Percentiles rank a stretch among this genome's conserved stretches.
Conservation (phyloP, 2,329 filamentous ascomycete genomes). For the Raffaelea arxii region DNA sequence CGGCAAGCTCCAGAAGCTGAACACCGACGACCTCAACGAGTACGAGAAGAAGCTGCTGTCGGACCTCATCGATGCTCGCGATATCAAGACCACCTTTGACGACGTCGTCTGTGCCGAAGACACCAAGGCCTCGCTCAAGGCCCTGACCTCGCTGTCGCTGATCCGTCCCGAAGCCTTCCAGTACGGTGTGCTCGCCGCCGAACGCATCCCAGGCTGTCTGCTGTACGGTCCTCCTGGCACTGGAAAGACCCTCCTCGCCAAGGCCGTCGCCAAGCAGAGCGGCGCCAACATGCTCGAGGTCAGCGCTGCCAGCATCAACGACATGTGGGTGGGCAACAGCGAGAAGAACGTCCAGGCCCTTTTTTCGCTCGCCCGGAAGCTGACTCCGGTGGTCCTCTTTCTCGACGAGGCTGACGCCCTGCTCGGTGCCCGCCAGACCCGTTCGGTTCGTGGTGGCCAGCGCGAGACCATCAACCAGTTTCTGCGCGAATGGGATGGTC, state of each 20-base stretch:
- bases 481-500: conserved; percentile 90
- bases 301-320: conserved; percentile 82
- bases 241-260: conserved; percentile 61
- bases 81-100: conserved; percentile 77
- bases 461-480: conserved; percentile 96
- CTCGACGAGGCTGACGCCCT: conserved; percentile 95
- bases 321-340: conserved; percentile 92
- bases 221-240: conserved; percentile 83
- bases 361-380: conserved; percentile 82
- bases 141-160: conserved; percentile 78
- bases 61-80: conserved; percentile 71
- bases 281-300: conserved; percentile 74
- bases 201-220: conserved; percentile 82
- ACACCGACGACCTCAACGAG: conserved; percentile 37
- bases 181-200: conserved; percentile 84
- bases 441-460: conserved; percentile 58
- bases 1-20: conserved; percentile 2
- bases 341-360: conserved; percentile 94
- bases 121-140: conserved; percentile 79
- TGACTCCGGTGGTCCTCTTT: conserved; percentile 88
- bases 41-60: conserved; percentile 76
- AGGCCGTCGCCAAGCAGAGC: conserved; percentile 58
- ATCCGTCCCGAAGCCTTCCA: conserved; percentile 88
- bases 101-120: conserved; percentile 77
- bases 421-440: conserved; percentile 64